These are phyloP conservation scores for Protomyces gravidus DNA, from an alignment of 1,139 yeast genomes.

Conservation along the genomic window DNA sequence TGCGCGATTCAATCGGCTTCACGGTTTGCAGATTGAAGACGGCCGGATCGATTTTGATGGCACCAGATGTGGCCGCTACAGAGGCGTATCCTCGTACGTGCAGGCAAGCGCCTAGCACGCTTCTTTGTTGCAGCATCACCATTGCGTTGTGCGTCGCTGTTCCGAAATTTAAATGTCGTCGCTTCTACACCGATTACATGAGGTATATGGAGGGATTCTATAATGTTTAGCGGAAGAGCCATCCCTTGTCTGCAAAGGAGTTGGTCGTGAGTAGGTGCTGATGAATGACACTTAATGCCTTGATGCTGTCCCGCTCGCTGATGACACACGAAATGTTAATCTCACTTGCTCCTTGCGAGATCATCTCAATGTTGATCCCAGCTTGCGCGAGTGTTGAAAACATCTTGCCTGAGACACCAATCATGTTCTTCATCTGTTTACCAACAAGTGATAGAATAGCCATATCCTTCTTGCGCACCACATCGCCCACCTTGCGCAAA, in stretches of 20 bases:
- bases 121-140: neutral
- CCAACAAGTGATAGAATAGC: constrained; percentile 93
- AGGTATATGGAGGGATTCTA: neutral
- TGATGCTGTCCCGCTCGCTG: constrained; percentile 71
- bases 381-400: constrained; percentile 91
- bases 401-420: constrained; percentile 97
- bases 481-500: constrained; percentile 73
- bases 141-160: neutral
- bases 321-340: constrained; percentile 94
- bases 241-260: constrained; percentile 23
- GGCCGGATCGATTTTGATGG: constrained; percentile 14
- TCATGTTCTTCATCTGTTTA: constrained; percentile 91
- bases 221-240: constrained; percentile 15
- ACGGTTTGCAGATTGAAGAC: constrained; percentile 6
- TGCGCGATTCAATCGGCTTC: constrained; percentile 16
- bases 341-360: constrained; percentile 96
- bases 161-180: neutral
- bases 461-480: constrained; percentile 81
- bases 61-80: neutral
- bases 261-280: constrained; percentile 52
- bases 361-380: constrained; percentile 91
- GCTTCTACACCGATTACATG: neutral
- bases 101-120: neutral
- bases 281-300: constrained; percentile 83
- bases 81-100: neutral